Conservation (phyloP, 108 stramenopile genomes). For the Cylindrotheca fusiformis region DNA sequence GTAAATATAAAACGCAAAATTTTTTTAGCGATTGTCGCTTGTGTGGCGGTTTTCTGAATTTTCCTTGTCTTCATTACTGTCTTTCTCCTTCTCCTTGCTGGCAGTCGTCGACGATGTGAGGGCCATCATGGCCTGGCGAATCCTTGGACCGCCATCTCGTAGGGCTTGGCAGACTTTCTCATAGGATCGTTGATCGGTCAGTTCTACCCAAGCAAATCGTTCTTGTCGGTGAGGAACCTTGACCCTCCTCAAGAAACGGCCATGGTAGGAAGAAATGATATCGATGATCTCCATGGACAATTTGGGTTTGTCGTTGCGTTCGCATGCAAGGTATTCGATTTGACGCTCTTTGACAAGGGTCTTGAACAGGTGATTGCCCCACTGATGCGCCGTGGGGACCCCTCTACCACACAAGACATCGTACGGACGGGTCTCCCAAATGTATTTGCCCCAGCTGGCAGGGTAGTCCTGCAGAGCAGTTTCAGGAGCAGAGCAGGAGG, state of each 20-base stretch:
- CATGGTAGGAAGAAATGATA: constrained; percentile 37
- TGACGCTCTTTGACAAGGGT: constrained; percentile 13
- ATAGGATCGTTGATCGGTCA: constrained; percentile 38
- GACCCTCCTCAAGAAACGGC: constrained; percentile 38
- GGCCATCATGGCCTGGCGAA: constrained; percentile 22
- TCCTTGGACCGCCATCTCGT: constrained; percentile 50
- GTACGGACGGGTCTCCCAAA: too few relatives aligned
- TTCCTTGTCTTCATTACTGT: too few relatives aligned
- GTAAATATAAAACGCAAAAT: too few relatives aligned
- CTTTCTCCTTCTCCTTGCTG: not conserved
- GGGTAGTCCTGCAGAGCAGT: too few relatives aligned
- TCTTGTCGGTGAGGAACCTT: not conserved
- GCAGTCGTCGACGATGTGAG: not conserved
- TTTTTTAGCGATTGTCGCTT: too few relatives aligned
- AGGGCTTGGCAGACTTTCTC: constrained; percentile 62
- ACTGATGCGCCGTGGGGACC: constrained; percentile 5
- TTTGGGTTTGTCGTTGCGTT: constrained; percentile 35
- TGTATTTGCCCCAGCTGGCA: too few relatives aligned
- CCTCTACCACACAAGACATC: constrained; percentile 35
- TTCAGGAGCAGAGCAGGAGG: too few relatives aligned
- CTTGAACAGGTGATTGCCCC: constrained; percentile 22
- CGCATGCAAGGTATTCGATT: constrained; percentile 3
- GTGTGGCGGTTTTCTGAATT: too few relatives aligned
- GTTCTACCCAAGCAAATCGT: constrained; percentile 34
- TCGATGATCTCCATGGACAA: constrained; percentile 56